Base-by-base conservation (phyloP, 768 basidiomycete genomes). In the Cyclocybe cylindracea region DNA sequence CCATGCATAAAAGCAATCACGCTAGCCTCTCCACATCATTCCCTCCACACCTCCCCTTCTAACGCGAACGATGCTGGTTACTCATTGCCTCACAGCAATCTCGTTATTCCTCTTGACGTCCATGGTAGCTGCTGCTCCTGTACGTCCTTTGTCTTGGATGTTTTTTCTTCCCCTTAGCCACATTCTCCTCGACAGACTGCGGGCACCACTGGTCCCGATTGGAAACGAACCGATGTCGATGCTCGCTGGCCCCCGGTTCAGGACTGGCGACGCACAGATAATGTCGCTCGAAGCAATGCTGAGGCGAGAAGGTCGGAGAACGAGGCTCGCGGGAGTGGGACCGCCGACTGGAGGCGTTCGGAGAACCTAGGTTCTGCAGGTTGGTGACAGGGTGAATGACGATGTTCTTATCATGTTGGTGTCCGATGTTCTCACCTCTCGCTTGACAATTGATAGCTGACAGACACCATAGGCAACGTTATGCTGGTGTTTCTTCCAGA, bases 51-150 rank as follows among this genome's bases (percentile, higher is more conserved):
- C 55, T 55, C 56, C 58, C 57, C 57, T 48, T 44, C 53, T 44
- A 24, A 24, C 24, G 24, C 48, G 52, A 54, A 52, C 57, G 40
- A 73, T 74, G 71, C 53, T 69, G 33, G 63, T 71, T 57, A 61
- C 67, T 61, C 70, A 66, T 56, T 70, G 70, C 50, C 56, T 74
- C 43, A 56, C 68, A 44, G 46, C 71, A 37, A 50, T 77, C 41
- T 66, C 67, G 33, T 50, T 73, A 52, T 55, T 72, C 54, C 59
- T 73, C 49, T 57, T 69, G 31, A 56, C 65, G 40, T 63, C 66
- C 41, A 50, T 47, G 48, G 68, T 62, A 53, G 65, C 67, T 53
- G 70, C 75, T 56, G 59, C 70, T 44, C 76, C 77, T 51, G 73
- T 76, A 57, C 49, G 71, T 69, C 36, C 46, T 48, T 39, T 35